Evolutionary conservation across 345 rosid species (phyloP).

Genomic region (Camelina hispida): DNA sequence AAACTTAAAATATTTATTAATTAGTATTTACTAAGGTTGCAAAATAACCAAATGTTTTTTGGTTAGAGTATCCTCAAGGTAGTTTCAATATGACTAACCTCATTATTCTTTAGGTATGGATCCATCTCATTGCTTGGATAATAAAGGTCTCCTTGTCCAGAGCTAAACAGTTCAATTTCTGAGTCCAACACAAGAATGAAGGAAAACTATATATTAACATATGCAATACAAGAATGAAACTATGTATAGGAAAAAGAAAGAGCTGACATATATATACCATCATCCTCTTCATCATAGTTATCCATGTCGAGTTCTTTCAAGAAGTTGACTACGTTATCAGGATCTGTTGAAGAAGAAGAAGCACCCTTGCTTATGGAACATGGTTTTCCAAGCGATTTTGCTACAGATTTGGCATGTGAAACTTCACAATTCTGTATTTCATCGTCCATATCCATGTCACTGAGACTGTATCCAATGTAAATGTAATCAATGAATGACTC

Average conservation of each 20-base stretch:
- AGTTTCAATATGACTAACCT: constrained; percentile 48
- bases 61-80: too few relatives aligned
- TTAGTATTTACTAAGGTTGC: too few relatives aligned
- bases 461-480: constrained; percentile 6
- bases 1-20: too few relatives aligned
- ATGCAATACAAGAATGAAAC: neutral
- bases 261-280: constrained; percentile 48
- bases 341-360: constrained; percentile 41
- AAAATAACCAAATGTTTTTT: too few relatives aligned
- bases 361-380: constrained; percentile 46
- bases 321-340: constrained; percentile 61
- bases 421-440: constrained; percentile 47
- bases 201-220: neutral
- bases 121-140: constrained; percentile 86
- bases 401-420: constrained; percentile 62
- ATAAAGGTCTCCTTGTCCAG: constrained; percentile 67
- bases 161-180: constrained; percentile 70
- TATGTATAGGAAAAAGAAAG: neutral
- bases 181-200: constrained; percentile 29
- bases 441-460: constrained; percentile 55
- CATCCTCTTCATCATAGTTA: constrained; percentile 83
- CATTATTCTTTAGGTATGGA: constrained; percentile 67
- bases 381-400: constrained; percentile 62
- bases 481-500: neutral
- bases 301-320: constrained; percentile 84